Conservation (phyloP, 73 alveolate species). For the Blepharisma japonicum region DNA sequence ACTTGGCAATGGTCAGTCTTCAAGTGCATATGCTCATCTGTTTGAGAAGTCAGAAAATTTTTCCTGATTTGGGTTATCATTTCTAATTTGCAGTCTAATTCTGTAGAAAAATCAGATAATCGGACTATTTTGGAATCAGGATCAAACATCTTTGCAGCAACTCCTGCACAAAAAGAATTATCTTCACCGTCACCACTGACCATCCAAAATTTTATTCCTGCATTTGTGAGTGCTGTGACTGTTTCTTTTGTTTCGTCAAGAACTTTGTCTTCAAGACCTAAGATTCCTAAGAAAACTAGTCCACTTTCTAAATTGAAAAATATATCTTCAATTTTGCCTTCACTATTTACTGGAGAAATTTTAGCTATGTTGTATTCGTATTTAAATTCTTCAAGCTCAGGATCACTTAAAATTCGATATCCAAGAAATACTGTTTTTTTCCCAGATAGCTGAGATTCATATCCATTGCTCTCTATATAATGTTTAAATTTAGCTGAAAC, state of each 20-base stretch:
- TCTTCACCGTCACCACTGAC: conserved; percentile 20
- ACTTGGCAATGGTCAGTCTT: background rate
- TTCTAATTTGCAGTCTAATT: background rate
- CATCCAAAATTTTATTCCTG: conserved; percentile 24
- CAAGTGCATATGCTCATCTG: background rate
- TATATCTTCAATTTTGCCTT: conserved; percentile 9
- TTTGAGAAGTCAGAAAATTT: background rate
- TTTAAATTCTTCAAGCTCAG: background rate
- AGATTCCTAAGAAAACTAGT: background rate
- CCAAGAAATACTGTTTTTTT: conserved; percentile 3
- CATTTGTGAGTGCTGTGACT: background rate
- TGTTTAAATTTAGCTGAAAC: background rate
- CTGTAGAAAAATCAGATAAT: background rate
- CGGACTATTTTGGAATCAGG: conserved; percentile 5
- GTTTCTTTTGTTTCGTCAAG: conserved; percentile 22
- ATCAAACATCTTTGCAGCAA: background rate
- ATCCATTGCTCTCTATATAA: background rate
- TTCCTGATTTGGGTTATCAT: background rate
- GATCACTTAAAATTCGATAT: background rate
- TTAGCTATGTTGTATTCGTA: conserved; percentile 1
- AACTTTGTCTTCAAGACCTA: conserved; percentile 16
- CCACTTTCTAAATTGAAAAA: background rate
- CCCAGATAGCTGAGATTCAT: background rate
- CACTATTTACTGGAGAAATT: conserved; percentile 9
- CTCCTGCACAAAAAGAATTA: conserved; percentile 2